Conservation (phyloP, 345 rosid species). For the Eucalyptus erythrocorys region DNA sequence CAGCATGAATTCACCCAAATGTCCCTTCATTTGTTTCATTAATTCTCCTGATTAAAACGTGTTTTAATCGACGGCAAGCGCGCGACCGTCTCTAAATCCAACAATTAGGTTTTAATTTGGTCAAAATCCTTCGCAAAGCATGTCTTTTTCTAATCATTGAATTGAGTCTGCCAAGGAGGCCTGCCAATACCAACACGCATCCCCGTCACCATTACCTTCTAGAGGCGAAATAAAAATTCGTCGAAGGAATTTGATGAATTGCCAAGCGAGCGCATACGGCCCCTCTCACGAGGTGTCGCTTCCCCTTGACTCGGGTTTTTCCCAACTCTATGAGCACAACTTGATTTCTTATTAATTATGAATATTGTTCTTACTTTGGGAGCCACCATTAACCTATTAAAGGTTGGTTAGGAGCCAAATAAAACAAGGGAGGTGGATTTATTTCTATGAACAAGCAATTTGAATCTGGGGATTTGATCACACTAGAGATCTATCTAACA, state of each 20-base stretch:
- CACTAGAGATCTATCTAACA: not conserved
- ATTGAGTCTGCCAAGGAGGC: not conserved
- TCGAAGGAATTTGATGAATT: not conserved
- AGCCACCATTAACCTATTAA: not conserved
- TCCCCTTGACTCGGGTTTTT: not conserved
- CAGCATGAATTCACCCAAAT: too few species aligned
- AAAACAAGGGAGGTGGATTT: accelerated
- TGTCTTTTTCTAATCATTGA: not conserved
- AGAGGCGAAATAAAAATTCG: not conserved
- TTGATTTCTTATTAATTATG: not conserved
- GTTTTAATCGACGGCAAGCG: too few species aligned
- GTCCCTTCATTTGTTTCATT: too few species aligned
- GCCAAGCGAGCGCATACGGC: accelerated
- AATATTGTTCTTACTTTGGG: not conserved
- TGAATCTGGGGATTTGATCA: not conserved
- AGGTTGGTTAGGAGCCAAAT: not conserved
- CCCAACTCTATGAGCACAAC: accelerated
- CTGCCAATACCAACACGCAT: not conserved
- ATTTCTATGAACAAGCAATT: not conserved
- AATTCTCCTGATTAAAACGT: too few species aligned
- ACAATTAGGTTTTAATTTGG: not conserved
- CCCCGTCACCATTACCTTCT: accelerated
- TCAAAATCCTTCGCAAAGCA: not conserved
- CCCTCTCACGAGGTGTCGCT: not conserved
- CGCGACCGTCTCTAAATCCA: not conserved